These are phyloP conservation scores for Leishmania mexicana DNA, from an alignment of 208 protist genomes.

Conservation along the genomic window DNA sequence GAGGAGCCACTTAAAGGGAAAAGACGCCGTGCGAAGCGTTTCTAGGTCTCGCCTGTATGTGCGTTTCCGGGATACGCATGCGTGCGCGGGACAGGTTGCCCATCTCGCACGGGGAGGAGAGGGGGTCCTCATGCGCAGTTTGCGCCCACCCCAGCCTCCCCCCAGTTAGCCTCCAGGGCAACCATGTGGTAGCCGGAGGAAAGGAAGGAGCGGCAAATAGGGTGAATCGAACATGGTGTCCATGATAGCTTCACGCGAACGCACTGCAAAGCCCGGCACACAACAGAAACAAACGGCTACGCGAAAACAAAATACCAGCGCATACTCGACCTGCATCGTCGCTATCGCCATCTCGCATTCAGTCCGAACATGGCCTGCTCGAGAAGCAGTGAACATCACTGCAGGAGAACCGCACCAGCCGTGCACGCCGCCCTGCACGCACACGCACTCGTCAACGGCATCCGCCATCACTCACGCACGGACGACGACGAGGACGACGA, in stretches of 20 bases:
- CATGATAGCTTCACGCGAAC: not conserved
- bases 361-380: not conserved
- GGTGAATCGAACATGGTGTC: not conserved
- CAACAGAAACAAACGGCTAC: not conserved
- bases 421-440: not conserved
- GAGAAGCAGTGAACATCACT: not conserved
- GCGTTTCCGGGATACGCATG: not conserved
- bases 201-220: not conserved
- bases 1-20: not conserved
- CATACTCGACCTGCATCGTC: not conserved
- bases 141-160: not conserved
- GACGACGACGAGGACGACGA: not conserved
- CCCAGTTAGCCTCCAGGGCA: not conserved
- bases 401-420: not conserved
- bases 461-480: not conserved
- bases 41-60: not conserved
- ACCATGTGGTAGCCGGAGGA: not conserved
- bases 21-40: not conserved
- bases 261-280: not conserved
- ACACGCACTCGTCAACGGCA: not conserved
- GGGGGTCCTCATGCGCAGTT: not conserved
- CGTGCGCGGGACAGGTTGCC: not conserved
- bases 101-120: not conserved
- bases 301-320: not conserved
- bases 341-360: not conserved